A percentile compares a stretch with the other conserved stretches of the same genome.
These are phyloP conservation scores for Cercospora sp. DNA, from an alignment of 2,329 filamentous ascomycete genomes.

Conservation along the genomic window DNA sequence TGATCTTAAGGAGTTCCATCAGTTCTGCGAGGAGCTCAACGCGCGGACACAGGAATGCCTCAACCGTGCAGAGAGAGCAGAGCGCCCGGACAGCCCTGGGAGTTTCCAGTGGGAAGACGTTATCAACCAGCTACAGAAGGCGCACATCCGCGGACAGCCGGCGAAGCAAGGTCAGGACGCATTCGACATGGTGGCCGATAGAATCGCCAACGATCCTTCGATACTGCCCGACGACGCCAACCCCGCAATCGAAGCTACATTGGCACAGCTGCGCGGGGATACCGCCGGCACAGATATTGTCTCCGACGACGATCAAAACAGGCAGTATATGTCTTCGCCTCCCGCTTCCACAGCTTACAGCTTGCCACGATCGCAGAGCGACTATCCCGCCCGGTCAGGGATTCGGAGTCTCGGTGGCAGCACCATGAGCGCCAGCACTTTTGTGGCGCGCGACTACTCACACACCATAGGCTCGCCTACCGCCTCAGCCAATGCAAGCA, in stretches of 20 bases:
- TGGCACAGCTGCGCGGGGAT: slow-evolving; percentile 25
- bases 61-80: slow-evolving; percentile 54
- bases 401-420: slow-evolving; percentile 29
- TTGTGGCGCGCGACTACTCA: slow-evolving; percentile 26
- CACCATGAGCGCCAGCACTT: slow-evolving; percentile 7
- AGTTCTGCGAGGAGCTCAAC: slow-evolving; percentile 50
- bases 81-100: slow-evolving; percentile 51
- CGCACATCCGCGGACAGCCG: slow-evolving; percentile 31
- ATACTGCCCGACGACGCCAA: slow-evolving; percentile 31
- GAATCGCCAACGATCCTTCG: slow-evolving; percentile 33
- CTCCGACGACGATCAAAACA: slow-evolving; percentile 29
- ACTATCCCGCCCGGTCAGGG: slow-evolving; percentile 28
- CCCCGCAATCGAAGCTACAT: slow-evolving; percentile 33
- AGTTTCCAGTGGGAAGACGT: slow-evolving; percentile 56
- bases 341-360: slow-evolving; percentile 13
- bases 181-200: slow-evolving; percentile 32
- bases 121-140: slow-evolving; percentile 46
- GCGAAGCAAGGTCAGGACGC: slow-evolving; percentile 26
- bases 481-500: slow-evolving; percentile 30
- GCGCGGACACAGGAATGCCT: slow-evolving; percentile 53
- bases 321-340: slow-evolving; percentile 17
- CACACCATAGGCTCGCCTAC: slow-evolving; percentile 23
- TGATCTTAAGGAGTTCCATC: slow-evolving; percentile 52
- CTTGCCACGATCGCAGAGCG: slow-evolving; percentile 19
- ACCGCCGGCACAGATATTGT: slow-evolving; percentile 17